Percentiles rank a stretch among this genome's conserved stretches.
Conservation (phyloP, 140 eudicot genomes). For the Erigeron philadelphicus region DNA sequence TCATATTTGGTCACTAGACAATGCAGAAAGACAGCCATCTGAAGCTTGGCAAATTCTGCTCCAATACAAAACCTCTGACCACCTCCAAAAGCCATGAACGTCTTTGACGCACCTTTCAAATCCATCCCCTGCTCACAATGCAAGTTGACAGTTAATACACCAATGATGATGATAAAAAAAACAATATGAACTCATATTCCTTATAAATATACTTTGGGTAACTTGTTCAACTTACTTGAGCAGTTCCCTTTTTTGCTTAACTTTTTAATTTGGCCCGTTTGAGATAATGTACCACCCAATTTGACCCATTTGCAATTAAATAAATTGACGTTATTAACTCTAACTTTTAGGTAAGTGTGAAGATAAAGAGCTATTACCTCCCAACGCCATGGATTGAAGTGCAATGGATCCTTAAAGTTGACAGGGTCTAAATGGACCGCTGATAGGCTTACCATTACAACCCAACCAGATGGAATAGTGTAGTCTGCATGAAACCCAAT, state of each 20-base stretch:
- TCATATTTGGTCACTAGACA: slow-evolving; percentile 61
- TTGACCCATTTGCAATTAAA: too few relatives aligned
- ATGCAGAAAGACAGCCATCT: slow-evolving; percentile 77
- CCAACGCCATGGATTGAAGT: slow-evolving; percentile 88
- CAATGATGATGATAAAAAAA: background rate
- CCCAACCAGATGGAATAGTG: slow-evolving; percentile 28
- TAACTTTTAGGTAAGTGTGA: too few relatives aligned
- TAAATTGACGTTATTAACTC: too few relatives aligned
- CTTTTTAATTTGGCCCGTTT: too few relatives aligned
- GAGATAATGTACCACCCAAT: too few relatives aligned
- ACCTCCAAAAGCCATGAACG: slow-evolving; percentile 92
- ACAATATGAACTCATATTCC: slow-evolving; percentile 49
- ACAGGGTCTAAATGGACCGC: slow-evolving; percentile 54
- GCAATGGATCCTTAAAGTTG: slow-evolving; percentile 56
- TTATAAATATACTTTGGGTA: slow-evolving; percentile 32
- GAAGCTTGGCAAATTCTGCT: slow-evolving; percentile 71
- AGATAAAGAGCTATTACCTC: slow-evolving; percentile 36
- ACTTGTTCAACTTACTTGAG: too few relatives aligned
- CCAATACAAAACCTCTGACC: slow-evolving; percentile 89
- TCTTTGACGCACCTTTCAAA: slow-evolving; percentile 36
- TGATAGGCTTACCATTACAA: slow-evolving; percentile 68
- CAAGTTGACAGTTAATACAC: background rate
- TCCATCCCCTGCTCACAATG: slow-evolving; percentile 26
- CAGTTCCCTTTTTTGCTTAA: too few relatives aligned
- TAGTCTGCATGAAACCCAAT: slow-evolving; percentile 39